Percentiles rank a stretch among this genome's conserved stretches.
Evolutionary conservation across 1,284 basidiomycete genomes (phyloP).

Genomic region (Marasmius fiardii): DNA sequence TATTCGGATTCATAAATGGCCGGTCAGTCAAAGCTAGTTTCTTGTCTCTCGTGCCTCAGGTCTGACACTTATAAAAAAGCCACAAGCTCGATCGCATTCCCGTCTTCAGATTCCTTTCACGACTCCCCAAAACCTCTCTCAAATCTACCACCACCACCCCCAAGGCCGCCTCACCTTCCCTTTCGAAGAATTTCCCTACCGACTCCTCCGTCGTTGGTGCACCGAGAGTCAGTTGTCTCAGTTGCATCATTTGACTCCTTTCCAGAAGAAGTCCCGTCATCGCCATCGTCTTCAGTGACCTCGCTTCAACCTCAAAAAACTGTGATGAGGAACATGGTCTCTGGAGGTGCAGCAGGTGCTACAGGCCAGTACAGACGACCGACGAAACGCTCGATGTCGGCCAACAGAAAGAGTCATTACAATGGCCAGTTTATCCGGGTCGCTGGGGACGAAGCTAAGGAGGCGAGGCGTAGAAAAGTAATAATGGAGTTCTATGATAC

Average conservation of each 20-base stretch:
- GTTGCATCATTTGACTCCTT: constrained; percentile 43
- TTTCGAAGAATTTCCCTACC: constrained; percentile 78
- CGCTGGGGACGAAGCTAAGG: constrained; percentile 27
- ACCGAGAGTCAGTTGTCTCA: constrained; percentile 65
- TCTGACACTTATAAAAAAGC: neutral
- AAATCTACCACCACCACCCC: constrained; percentile 19
- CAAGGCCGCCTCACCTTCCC: constrained; percentile 51
- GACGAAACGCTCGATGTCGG: neutral
- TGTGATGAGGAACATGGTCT: neutral
- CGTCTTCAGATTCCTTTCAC: constrained; percentile 12
- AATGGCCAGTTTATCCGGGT: constrained; percentile 29
- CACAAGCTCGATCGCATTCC: constrained; percentile 14
- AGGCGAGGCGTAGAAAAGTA: constrained; percentile 50
- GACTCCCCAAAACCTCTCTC: neutral
- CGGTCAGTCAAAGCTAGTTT: neutral
- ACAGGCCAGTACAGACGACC: neutral
- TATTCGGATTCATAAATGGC: neutral
- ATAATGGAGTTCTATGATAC: constrained; percentile 78
- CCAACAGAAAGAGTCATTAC: constrained; percentile 20
- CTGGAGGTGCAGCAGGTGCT: neutral
- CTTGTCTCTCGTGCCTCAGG: neutral
- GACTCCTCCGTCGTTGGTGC: constrained; percentile 47
- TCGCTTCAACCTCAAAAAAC: neutral
- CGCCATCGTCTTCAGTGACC: neutral
- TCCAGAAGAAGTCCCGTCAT: constrained; percentile 10